These are phyloP conservation scores for Dendrobium catenatum DNA, from an alignment of 106 monocot genomes.

Conservation along the genomic window DNA sequence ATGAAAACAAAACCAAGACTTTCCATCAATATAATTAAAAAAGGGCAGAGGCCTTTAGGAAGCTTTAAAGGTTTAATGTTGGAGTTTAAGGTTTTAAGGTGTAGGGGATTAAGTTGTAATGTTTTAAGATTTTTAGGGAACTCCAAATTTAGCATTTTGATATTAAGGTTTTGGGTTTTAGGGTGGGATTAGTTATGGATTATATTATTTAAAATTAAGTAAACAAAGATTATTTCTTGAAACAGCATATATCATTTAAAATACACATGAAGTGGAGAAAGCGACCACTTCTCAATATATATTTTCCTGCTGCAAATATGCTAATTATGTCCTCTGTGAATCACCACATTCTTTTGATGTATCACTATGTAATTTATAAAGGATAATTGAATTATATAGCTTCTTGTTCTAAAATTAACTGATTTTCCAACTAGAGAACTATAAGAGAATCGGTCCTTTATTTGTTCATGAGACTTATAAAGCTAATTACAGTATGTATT, in stretches of 20 bases:
- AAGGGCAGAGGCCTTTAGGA: not conserved
- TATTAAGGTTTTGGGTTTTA: not conserved
- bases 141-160: not conserved
- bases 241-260: not conserved
- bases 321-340: not conserved
- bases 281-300: not conserved
- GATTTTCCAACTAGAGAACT: not conserved
- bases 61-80: not conserved
- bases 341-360: not conserved
- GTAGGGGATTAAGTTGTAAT: not conserved
- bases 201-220: too few species aligned
- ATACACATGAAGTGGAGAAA: not conserved
- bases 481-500: not conserved
- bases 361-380: not conserved
- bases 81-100: not conserved
- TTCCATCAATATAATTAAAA: not conserved
- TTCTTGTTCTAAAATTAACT: too few species aligned
- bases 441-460: not conserved
- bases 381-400: not conserved
- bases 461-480: not conserved
- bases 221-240: not conserved
- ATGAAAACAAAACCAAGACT: not conserved
- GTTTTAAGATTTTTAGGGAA: not conserved
- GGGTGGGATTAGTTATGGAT: not conserved
- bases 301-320: not conserved